Evolutionary conservation across 208 protist species (phyloP).

Genomic region (Blechomonas ayalai): DNA sequence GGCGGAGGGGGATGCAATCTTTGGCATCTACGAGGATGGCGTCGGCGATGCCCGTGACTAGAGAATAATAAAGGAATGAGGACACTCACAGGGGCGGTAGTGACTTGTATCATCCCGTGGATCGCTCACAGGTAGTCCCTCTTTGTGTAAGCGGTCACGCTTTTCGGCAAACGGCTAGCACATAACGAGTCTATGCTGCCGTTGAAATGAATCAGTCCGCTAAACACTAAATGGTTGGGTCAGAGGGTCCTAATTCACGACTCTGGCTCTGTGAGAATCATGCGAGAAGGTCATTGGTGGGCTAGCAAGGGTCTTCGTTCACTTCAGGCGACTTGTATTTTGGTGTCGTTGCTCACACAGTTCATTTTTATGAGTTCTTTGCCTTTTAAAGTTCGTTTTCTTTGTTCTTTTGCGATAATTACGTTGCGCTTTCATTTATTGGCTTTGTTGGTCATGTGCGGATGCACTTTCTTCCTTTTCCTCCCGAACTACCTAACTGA

Average conservation of each 20-base stretch:
- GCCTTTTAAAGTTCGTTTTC: background rate
- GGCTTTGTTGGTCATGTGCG: background rate
- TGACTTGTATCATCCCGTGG: too few species aligned
- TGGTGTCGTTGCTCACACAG: background rate
- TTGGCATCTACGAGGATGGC: conserved; percentile 95
- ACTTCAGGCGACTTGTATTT: too few species aligned
- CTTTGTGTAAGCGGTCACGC: background rate
- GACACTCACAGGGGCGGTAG: background rate
- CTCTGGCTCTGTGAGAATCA: too few species aligned
- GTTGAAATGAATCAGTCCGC: too few species aligned
- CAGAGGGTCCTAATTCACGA: too few species aligned
- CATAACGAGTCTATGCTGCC: too few species aligned
- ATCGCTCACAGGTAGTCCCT: too few species aligned
- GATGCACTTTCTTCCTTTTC: conserved; percentile 1
- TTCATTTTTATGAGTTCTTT: conserved; percentile 1
- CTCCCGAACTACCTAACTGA: too few species aligned
- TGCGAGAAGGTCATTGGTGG: too few species aligned
- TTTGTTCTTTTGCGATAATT: conserved; percentile 2
- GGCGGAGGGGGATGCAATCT: conserved; percentile 96
- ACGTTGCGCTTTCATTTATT: background rate
- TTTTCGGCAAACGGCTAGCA: too few species aligned
- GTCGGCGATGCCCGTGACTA: conserved; percentile 96
- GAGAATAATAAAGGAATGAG: background rate
- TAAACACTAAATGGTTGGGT: too few species aligned
- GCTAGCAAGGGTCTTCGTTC: too few species aligned